Evolutionary conservation across 2,329 filamentous ascomycete genomes (phyloP).

Genomic region (Coniella lustricola): DNA sequence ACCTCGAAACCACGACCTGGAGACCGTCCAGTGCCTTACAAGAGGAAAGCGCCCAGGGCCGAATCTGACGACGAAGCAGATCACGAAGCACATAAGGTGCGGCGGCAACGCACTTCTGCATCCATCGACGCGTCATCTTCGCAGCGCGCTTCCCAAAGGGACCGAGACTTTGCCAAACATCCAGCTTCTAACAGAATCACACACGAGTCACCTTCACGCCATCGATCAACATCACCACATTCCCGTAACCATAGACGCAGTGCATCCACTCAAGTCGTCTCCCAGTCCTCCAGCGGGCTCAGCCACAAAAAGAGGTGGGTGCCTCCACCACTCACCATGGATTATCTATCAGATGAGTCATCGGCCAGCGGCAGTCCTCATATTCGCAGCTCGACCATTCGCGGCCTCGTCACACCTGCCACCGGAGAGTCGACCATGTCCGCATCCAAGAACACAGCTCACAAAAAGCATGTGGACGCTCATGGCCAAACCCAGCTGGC

Average conservation of each 20-base stretch:
- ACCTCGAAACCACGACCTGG: slow-evolving; percentile 29
- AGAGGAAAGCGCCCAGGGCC: slow-evolving; percentile 45
- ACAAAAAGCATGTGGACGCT: slow-evolving; percentile 84
- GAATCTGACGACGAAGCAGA: slow-evolving; percentile 55
- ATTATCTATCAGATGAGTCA: slow-evolving; percentile 63
- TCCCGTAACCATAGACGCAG: slow-evolving; percentile 54
- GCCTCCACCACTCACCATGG: slow-evolving; percentile 54
- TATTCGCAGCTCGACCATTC: slow-evolving; percentile 50
- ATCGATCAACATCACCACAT: slow-evolving; percentile 54
- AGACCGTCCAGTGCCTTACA: slow-evolving; percentile 41
- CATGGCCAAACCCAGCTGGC: slow-evolving; percentile 87
- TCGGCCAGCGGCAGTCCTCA: slow-evolving; percentile 54
- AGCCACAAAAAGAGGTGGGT: slow-evolving; percentile 54
- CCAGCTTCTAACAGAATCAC: slow-evolving; percentile 27
- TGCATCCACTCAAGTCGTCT: slow-evolving; percentile 55
- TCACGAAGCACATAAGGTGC: slow-evolving; percentile 43
- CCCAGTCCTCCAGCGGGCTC: slow-evolving; percentile 47
- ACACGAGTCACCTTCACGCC: slow-evolving; percentile 27
- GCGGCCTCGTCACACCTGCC: slow-evolving; percentile 47
- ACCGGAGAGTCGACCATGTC: slow-evolving; percentile 56
- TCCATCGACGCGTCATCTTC: slow-evolving; percentile 22
- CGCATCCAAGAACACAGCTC: slow-evolving; percentile 59
- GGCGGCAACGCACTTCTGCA: slow-evolving; percentile 46
- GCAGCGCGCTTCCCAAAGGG: slow-evolving; percentile 17
- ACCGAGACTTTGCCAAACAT: slow-evolving; percentile 24